These are phyloP conservation scores for Dryas alaskensis DNA, from an alignment of 306 rosid genomes.

Conservation along the genomic window DNA sequence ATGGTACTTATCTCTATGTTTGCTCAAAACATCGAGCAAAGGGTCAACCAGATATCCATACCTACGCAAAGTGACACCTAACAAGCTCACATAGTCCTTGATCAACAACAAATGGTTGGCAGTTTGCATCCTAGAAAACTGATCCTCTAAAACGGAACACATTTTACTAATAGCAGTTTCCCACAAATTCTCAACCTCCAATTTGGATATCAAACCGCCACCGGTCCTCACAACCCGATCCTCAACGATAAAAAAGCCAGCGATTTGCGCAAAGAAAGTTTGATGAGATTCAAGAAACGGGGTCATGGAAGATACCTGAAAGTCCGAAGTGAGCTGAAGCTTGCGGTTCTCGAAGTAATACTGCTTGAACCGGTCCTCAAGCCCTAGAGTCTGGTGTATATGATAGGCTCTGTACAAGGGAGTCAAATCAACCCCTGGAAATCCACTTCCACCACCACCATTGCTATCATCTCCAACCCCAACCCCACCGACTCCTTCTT, in stretches of 20 bases:
- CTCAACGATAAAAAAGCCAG: slow-evolving; percentile 94
- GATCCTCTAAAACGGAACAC: slow-evolving; percentile 99
- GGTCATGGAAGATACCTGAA: slow-evolving; percentile 98
- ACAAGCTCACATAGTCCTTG: slow-evolving; percentile 91
- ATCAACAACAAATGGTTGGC: slow-evolving; percentile 91
- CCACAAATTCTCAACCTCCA: slow-evolving; percentile 98
- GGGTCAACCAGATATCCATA: slow-evolving; percentile 92
- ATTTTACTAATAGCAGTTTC: slow-evolving; percentile 95
- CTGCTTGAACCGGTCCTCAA: slow-evolving; percentile 85
- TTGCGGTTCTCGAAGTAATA: slow-evolving; percentile 89
- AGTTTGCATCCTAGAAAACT: slow-evolving; percentile 97
- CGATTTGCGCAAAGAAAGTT: slow-evolving; percentile 93
- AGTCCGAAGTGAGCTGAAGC: slow-evolving; percentile 94
- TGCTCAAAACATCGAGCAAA: slow-evolving; percentile 93
- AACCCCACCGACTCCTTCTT: slow-evolving; percentile 48
- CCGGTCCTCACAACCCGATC: slow-evolving; percentile 89
- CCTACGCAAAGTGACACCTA: slow-evolving; percentile 86
- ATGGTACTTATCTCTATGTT: slow-evolving; percentile 98
- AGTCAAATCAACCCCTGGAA: slow-evolving; percentile 81
- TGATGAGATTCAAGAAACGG: slow-evolving; percentile 98
- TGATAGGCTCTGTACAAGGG: slow-evolving; percentile 79
- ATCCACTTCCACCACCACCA: slow-evolving; percentile 53
- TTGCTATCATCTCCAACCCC: slow-evolving; percentile 44
- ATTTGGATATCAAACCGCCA: slow-evolving; percentile 81
- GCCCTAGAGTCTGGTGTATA: slow-evolving; percentile 87